phyloP scores from a whole-genome alignment of 2,329 filamentous ascomycete genomes.

The Dothideomycetidae sp. region DNA sequence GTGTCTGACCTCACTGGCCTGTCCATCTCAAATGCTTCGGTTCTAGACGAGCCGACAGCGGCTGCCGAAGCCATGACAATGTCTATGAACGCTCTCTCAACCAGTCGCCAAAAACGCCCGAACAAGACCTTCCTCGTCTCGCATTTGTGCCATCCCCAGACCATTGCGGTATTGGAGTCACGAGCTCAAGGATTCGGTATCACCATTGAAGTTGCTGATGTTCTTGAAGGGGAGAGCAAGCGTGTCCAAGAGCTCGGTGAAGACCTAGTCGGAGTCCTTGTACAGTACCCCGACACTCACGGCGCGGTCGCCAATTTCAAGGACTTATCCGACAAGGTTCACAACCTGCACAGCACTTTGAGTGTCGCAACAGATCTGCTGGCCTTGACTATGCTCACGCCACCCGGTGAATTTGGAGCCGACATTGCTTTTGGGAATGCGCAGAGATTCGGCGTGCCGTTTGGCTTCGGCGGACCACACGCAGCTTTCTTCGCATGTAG shows the following conservation, averaged over 20 bases:
- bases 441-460: constrained; percentile 80
- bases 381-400: constrained; percentile 72
- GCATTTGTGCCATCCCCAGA: constrained; percentile 69
- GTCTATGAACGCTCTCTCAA: constrained; percentile 61
- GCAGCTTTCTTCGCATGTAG: constrained; percentile 89
- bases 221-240: constrained; percentile 50
- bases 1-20: constrained; percentile 77
- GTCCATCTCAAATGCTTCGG: constrained; percentile 76
- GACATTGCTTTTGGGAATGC: constrained; percentile 91
- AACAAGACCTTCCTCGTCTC: constrained; percentile 79
- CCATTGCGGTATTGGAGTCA: constrained; percentile 66
- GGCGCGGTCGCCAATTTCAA: constrained; percentile 67
- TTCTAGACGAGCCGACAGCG: constrained; percentile 82
- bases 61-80: constrained; percentile 94
- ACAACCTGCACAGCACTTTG: constrained; percentile 64
- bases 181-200: constrained; percentile 88
- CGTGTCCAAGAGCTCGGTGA: constrained; percentile 61
- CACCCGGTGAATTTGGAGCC: constrained; percentile 86
- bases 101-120: constrained; percentile 54
- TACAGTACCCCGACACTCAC: constrained; percentile 88
- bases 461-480: constrained; percentile 88
- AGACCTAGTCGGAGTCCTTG: constrained; percentile 74
- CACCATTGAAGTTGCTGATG: constrained; percentile 57
- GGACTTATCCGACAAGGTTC: constrained; percentile 58
- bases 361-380: constrained; percentile 82